Evolutionary conservation across 139 green algal genomes (phyloP), one percentile per base, ranked within the genome.

Genomic region (Haematococcus lacustris): DNA sequence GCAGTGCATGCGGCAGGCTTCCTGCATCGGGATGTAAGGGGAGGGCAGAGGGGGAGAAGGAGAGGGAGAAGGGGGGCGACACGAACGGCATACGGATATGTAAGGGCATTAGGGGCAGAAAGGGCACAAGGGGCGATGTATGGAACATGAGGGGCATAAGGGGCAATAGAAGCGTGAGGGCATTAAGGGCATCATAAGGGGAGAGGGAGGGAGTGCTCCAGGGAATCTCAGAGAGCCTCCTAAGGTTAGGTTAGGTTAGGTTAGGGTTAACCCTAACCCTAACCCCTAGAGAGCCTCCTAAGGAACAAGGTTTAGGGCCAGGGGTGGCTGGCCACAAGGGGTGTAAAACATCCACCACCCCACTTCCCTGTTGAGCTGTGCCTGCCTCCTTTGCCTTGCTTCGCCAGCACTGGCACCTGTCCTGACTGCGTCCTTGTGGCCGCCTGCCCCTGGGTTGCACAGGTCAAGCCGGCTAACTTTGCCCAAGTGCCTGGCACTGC

Each of bases 401-500:
- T 30, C 4, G 23, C 4, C 82, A 95, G 47, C 89, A 95, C 77
- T 70, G 91, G 0, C 90, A 96, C 68, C n/a, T n/a, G n/a, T n/a
- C n/a, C n/a, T n/a, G n/a, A n/a, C n/a, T n/a, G n/a, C n/a, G n/a
- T n/a, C n/a, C n/a, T n/a, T n/a, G n/a, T n/a, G n/a, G n/a, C n/a
- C n/a, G n/a, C n/a, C n/a, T n/a, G n/a, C n/a, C n/a, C n/a, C n/a
- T n/a, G n/a, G n/a, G n/a, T n/a, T n/a, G n/a, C n/a, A n/a, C n/a
- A n/a, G n/a, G 85, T 96, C 28, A 96, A 96, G 77, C 91, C 90
- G 30, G 87, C 91, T 33, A 96, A 96, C 77, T 96, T 92, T 76
- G 84, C 78, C 35, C 60, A 86, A 6, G 34, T 40, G 50, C 35
- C 30, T 34, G 32, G 13, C 28, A n/a, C 43, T 63, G 38, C 30